Evolutionary conservation across 2,329 filamentous ascomycete genomes (phyloP), one percentile per base, ranked within the genome.

Genomic region (Dryadomyces sulphureus): DNA sequence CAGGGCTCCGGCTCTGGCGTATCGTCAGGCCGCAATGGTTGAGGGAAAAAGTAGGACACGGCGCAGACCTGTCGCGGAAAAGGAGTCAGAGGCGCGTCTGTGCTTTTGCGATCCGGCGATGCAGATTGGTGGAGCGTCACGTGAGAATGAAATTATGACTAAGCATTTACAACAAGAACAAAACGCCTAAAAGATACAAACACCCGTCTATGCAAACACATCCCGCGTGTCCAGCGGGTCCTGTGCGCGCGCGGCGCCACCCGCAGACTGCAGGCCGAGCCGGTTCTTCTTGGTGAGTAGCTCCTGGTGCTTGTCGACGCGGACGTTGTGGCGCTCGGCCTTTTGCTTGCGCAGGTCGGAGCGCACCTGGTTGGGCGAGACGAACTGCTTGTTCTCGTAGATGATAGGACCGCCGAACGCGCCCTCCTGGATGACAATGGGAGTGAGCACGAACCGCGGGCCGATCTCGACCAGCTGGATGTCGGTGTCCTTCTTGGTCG

Each of bases 371-470:
- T 98, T 98, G 9, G 92, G 92, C 54, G 84, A 92, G 45, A 98
- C 85, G 57, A 94, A 98, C 62, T 94, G 83, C 72, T 87, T 92
- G 69, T 96, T 96, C 70, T 96, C 87, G 66, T 94, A 98, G 59
- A 98, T 93, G 53, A 96, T 87, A 3, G 92, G 90, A 0, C 92
- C 92, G 45, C 90, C 90, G 56, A 98, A 96, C 50, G 84, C 89
- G 38, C 87, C 88, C 62, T 98, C 92, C 55, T 94, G 79, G 54
- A 96, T 94, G 48, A 96, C 80, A 53, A 95, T 95, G 1, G 92
- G 90, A 22, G 88, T 95, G 43, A 95, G 69, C 25, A 95, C 88
- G 55, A 95, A 90, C 40, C 92, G 77, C 0, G 92, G 92, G 0
- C 92, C 92, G 51, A 98, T 94, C 65, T 98, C 92, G 2, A 95